Evolutionary conservation across 2,329 filamentous ascomycete genomes (phyloP), one percentile per base, ranked within the genome.

Genomic region (Ilyonectria robusta): DNA sequence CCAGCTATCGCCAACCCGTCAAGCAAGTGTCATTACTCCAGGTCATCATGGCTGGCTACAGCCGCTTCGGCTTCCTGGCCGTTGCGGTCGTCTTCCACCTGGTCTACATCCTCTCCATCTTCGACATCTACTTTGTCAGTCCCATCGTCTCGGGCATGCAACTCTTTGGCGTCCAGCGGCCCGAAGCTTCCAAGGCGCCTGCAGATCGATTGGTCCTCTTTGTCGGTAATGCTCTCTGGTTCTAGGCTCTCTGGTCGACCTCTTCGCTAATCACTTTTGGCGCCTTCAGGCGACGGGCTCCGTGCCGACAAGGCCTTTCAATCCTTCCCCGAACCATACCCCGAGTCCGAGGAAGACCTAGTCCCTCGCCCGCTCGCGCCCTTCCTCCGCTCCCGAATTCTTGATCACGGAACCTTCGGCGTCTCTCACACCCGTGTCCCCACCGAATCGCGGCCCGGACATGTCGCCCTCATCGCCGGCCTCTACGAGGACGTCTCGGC

Each of bases 301-400:
- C 94, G 96, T 78, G 96, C 96, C 77, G 96, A 99, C 87, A 99
- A 99, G 84, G 94, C 96, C 57, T 97, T 99, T 80, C 94, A 98
- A 81, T 94, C 89, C 55, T 94, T 97, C 78, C 93, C 94, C 46
- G 94, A 98, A 76, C 96, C 95, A 10, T 94, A 94, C 70, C 87
- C 91, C 19, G 81, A 91, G 71, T 84, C 87, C 69, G 87, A 90
- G 56, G 86, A 89, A 48, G 89, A 93, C 76, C 84, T 91, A n/a
- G 83, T 84, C 13, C 93, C 93, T 8, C 91, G 94, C 64, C 94
- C 93, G 21, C 89, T 99, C 60, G 94, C 95, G 37, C 96, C 96
- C 1, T 99, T 94, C 79, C 86, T 99, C 57, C 94, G 96, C 74
- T 97, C 94, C 42, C 91, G 93, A 76, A 92, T 98, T 21, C 89